Evolutionary conservation across 768 basidiomycete genomes (phyloP).

Genomic region (Dioszegia hungarica): DNA sequence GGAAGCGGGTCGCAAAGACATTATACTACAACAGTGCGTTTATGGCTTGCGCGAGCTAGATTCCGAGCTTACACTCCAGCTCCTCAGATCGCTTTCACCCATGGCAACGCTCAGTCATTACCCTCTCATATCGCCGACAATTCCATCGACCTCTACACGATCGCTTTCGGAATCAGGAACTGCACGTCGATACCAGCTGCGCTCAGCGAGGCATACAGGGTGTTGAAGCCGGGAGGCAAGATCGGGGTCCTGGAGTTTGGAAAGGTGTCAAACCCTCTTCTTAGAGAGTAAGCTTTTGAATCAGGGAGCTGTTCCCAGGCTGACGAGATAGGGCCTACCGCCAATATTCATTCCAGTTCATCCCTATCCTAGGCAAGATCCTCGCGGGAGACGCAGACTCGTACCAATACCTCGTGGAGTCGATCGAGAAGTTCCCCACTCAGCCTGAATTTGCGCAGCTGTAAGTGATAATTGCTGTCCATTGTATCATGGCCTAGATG

Average conservation of each 20-base stretch:
- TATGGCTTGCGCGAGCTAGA: slow-evolving; percentile 29
- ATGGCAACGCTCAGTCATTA: slow-evolving; percentile 85
- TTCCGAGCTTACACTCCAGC: slow-evolving; percentile 54
- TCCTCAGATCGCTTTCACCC: slow-evolving; percentile 84
- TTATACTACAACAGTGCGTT: slow-evolving; percentile 92
- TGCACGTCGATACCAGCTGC: slow-evolving; percentile 89
- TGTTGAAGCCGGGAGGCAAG: slow-evolving; percentile 90
- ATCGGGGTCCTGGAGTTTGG: slow-evolving; percentile 97
- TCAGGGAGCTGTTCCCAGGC: not conserved
- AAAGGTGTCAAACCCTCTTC: slow-evolving; percentile 77
- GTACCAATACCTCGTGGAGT: slow-evolving; percentile 97
- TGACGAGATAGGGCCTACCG: slow-evolving; percentile 70
- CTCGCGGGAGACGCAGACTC: slow-evolving; percentile 90
- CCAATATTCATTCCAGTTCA: slow-evolving; percentile 90
- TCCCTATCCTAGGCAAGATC: slow-evolving; percentile 92
- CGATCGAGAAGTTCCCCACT: slow-evolving; percentile 85
- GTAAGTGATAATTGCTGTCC: slow-evolving; percentile 47
- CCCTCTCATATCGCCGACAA: slow-evolving; percentile 67
- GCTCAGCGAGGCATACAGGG: slow-evolving; percentile 80
- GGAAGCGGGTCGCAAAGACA: slow-evolving; percentile 84
- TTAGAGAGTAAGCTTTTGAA: slow-evolving; percentile 66
- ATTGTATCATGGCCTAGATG: not conserved
- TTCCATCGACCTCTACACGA: slow-evolving; percentile 92
- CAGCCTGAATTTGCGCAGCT: slow-evolving; percentile 82
- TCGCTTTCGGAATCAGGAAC: slow-evolving; percentile 96